Evolutionary conservation across 768 basidiomycete species (phyloP), one percentile per base, ranked within the genome.

Genomic region (Mycena rosella): DNA sequence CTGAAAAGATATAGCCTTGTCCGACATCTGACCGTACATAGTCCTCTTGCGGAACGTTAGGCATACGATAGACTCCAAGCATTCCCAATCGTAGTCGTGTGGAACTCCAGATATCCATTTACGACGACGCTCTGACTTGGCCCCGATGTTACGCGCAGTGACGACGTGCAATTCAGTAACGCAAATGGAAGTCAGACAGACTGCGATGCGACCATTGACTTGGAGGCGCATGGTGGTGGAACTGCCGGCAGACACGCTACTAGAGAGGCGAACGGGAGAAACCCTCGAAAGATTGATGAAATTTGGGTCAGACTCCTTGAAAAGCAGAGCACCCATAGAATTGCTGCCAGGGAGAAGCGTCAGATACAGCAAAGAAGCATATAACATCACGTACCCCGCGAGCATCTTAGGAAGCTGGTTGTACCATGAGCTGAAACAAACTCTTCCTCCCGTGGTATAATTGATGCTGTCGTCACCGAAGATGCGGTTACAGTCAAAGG

Each of bases 81-180:
- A 18, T 14, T 61, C 60, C 60, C 60, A 61, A 5, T 61, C 51
- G 15, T 61, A 51, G 15, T 63, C 26, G 18, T 63, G 61, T 2
- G 27, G 26, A 11, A 63, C 32, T 0, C 61, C 61, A 6, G 42
- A 32, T 0, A 63, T 17, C 42, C 42, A 54, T 18, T 63, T 63
- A 3, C 61, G 40, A 1, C 2, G n/a, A 1, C 52, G 40, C 0
- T 63, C 61, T 18, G 42, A 24, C 4, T 47, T 63, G 0, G 2
- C 15, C 0, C 51, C 61, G 2, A 55, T 14, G 22, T 54, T 54
- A 3, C 18, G 17, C 1, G 29, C 20, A 3, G 22, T 14, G 0
- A 55, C 22, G 0, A 63, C 2, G 9, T 26, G 5, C 15, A 52
- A 63, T 9, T 63, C 61, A 1, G 42, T 63, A 20, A 51, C 38